Evolutionary conservation across 345 rosid genomes (phyloP).

Genomic region (Lagerstroemia speciosa): DNA sequence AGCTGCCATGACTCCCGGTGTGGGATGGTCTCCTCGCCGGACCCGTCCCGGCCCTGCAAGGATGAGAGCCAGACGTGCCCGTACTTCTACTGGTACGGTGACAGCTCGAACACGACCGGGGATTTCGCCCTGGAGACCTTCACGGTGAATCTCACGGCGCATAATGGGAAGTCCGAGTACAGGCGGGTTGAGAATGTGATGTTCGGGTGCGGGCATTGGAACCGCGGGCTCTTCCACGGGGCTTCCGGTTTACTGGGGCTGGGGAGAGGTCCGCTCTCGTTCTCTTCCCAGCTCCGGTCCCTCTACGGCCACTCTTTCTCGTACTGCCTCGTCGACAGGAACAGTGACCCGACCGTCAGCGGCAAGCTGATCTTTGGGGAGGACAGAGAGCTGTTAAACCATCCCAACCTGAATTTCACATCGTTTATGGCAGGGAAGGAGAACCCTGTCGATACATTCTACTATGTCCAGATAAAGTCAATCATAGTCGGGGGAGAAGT

Average conservation of each 20-base stretch:
- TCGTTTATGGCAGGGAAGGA: slow-evolving; percentile 55
- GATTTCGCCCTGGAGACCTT: slow-evolving; percentile 83
- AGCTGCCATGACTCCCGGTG: slow-evolving; percentile 63
- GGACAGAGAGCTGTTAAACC: slow-evolving; percentile 58
- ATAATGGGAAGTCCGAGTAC: slow-evolving; percentile 42
- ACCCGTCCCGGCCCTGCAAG: slow-evolving; percentile 59
- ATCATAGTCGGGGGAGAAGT: slow-evolving; percentile 52
- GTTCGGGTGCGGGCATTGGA: slow-evolving; percentile 99
- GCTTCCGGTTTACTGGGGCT: slow-evolving; percentile 84
- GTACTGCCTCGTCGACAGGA: slow-evolving; percentile 80
- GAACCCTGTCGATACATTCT: slow-evolving; percentile 67
- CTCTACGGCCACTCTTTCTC: slow-evolving; percentile 86
- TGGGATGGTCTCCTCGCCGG: slow-evolving; percentile 60
- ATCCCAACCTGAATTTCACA: slow-evolving; percentile 70
- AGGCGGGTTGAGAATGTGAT: slow-evolving; percentile 57
- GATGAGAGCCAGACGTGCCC: slow-evolving; percentile 66
- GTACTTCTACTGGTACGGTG: slow-evolving; percentile 91
- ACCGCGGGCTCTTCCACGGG: slow-evolving; percentile 89
- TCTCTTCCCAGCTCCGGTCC: slow-evolving; percentile 85
- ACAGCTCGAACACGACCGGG: slow-evolving; percentile 91
- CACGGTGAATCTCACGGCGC: slow-evolving; percentile 63
- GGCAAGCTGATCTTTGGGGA: slow-evolving; percentile 94
- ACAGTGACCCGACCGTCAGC: slow-evolving; percentile 67
- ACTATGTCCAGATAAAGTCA: slow-evolving; percentile 71
- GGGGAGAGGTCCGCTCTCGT: slow-evolving; percentile 91